A percentile compares a stretch with the other conserved stretches of the same genome.
These are phyloP conservation scores for Ulota crispa DNA, from an alignment of 225 moss, liverwort and hornwort species.

Conservation along the genomic window DNA sequence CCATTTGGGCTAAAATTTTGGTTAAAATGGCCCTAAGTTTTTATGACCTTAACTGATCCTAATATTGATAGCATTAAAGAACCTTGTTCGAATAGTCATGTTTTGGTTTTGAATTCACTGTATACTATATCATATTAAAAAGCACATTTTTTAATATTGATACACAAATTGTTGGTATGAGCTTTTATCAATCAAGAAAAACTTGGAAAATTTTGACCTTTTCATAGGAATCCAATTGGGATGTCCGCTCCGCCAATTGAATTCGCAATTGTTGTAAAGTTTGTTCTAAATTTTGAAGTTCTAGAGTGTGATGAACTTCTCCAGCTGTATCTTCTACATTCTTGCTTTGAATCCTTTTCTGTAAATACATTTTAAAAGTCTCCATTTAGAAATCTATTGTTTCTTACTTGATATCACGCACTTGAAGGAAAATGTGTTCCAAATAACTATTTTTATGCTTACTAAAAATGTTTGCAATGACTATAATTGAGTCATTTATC, in stretches of 20 bases:
- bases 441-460: too few relatives aligned
- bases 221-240: constrained; percentile 85
- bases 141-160: too few relatives aligned
- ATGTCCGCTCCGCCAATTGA: constrained; percentile 73
- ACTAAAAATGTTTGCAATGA: too few relatives aligned
- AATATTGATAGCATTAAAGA: too few relatives aligned
- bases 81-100: too few relatives aligned
- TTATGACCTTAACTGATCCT: too few relatives aligned
- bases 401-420: neutral
- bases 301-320: constrained; percentile 82
- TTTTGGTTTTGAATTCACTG: too few relatives aligned
- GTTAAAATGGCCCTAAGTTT: too few relatives aligned
- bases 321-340: constrained; percentile 89
- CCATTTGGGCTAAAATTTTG: too few relatives aligned
- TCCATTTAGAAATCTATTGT: neutral
- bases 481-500: too few relatives aligned
- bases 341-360: constrained; percentile 81
- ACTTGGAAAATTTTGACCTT: constrained; percentile 40
- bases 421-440: too few relatives aligned
- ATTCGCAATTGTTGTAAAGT: constrained; percentile 65
- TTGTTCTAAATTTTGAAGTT: constrained; percentile 87
- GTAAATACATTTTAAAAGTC: neutral
- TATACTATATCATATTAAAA: too few relatives aligned
- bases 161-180: neutral
- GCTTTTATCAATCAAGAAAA: neutral